Evolutionary conservation across 371 early-diverging fungal genomes (phyloP).

Genomic region (Lichtheimia corymbifera): DNA sequence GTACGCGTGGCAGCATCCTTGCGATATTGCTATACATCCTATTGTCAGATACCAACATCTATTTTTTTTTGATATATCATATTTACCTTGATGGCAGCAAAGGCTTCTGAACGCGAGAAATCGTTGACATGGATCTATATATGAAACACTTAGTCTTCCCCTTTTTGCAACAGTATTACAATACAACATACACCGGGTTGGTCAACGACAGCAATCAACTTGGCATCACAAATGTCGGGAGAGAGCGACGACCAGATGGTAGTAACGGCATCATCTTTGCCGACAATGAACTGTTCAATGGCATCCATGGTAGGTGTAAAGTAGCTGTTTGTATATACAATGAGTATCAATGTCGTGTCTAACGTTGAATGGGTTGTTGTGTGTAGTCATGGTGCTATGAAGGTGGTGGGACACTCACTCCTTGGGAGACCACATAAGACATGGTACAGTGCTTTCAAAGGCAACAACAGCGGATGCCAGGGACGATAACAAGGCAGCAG

Average conservation of each 20-base stretch:
- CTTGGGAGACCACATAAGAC: constrained; percentile 25
- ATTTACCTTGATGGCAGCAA: constrained; percentile 36
- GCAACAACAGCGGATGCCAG: constrained; percentile 21
- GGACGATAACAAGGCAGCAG: constrained; percentile 19
- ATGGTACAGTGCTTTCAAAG: constrained; percentile 24
- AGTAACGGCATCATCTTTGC: constrained; percentile 28
- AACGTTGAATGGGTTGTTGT: not conserved
- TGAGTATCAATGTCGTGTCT: not conserved
- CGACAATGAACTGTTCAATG: constrained; percentile 35
- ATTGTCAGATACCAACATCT: not conserved
- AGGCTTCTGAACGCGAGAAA: constrained; percentile 32
- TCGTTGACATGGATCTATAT: constrained; percentile 42
- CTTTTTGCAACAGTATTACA: not conserved
- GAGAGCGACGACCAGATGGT: constrained; percentile 30
- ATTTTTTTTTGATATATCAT: not conserved
- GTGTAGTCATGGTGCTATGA: no score
- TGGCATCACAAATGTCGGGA: constrained; percentile 38
- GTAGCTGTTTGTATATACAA: constrained; percentile 20
- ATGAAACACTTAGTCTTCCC: not conserved
- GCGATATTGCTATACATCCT: constrained; percentile 23
- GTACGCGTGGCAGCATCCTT: constrained; percentile 28
- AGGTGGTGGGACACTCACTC: constrained; percentile 11
- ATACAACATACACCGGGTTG: constrained; percentile 43
- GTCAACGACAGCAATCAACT: constrained; percentile 43
- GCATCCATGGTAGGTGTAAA: constrained; percentile 12